These are phyloP conservation scores for Pyricularia grisea DNA, from an alignment of 2,329 filamentous ascomycete genomes.

Conservation along the genomic window DNA sequence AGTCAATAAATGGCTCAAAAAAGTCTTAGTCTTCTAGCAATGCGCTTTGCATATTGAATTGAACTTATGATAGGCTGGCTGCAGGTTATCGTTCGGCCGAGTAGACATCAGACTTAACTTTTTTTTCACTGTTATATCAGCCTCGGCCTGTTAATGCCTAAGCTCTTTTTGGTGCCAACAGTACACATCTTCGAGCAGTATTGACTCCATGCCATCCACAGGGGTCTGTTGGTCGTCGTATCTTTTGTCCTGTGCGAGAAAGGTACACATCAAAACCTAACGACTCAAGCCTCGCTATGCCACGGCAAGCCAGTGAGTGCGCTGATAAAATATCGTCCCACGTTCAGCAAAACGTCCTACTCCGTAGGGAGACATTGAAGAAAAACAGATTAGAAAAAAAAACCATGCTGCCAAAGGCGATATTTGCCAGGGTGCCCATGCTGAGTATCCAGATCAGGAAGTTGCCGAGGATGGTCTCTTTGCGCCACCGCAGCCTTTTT, in stretches of 20 bases:
- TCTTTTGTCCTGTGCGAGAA: background rate
- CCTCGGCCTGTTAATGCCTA: background rate
- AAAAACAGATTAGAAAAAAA: background rate
- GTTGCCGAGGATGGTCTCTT: background rate
- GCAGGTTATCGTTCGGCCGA: background rate
- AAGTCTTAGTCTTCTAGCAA: background rate
- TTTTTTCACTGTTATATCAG: background rate
- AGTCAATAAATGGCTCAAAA: background rate
- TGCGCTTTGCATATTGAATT: background rate
- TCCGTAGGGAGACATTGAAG: background rate
- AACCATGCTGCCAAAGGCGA: background rate
- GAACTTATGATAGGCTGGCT: background rate
- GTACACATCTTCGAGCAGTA: background rate
- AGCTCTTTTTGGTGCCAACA: background rate
- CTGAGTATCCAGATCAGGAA: background rate
- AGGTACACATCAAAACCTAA: background rate
- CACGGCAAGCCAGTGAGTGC: background rate
- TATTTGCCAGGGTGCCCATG: background rate
- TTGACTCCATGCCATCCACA: background rate
- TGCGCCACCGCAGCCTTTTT: background rate
- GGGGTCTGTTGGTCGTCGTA: background rate
- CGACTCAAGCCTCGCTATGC: background rate
- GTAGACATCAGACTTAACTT: background rate
- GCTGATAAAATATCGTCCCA: background rate
- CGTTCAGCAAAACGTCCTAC: background rate